phyloP scores from a whole-genome alignment of 2,329 filamentous ascomycete genomes.

The Teratosphaeria nubilosa region DNA sequence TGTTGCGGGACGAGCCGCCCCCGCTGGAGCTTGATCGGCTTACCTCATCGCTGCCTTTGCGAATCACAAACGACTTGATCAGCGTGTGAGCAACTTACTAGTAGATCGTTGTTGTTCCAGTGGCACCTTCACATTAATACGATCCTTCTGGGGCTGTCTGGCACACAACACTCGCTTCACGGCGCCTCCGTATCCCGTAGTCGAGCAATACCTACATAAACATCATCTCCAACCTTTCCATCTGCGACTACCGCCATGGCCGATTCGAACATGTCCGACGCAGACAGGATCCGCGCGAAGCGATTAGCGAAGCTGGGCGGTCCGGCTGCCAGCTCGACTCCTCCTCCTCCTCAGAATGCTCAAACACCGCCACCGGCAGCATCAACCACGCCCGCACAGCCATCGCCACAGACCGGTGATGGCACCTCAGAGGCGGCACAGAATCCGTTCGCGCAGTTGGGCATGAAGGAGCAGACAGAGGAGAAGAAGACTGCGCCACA shows the following conservation, averaged over 20 bases:
- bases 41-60: too few relatives aligned
- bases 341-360: conserved; percentile 5
- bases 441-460: conserved; percentile 20
- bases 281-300: conserved; percentile 55
- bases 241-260: conserved; percentile 9
- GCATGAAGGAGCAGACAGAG: conserved; percentile 21
- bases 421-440: not conserved
- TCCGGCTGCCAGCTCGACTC: conserved; percentile 13
- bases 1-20: too few relatives aligned
- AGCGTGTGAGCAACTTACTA: too few relatives aligned
- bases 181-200: too few relatives aligned
- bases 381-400: conserved; percentile 7
- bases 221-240: not conserved
- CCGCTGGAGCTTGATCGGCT: too few relatives aligned
- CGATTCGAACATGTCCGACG: conserved; percentile 31
- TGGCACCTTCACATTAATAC: too few relatives aligned
- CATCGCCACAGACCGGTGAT: conserved; percentile 1
- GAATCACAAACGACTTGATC: too few relatives aligned
- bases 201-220: too few relatives aligned
- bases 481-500: conserved; percentile 21
- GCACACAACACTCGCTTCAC: too few relatives aligned
- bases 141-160: too few relatives aligned
- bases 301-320: conserved; percentile 54
- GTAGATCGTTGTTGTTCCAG: too few relatives aligned
- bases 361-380: conserved; percentile 8